Evolutionary conservation across 306 rosid genomes (phyloP).

Genomic region (Castanospermum australe): DNA sequence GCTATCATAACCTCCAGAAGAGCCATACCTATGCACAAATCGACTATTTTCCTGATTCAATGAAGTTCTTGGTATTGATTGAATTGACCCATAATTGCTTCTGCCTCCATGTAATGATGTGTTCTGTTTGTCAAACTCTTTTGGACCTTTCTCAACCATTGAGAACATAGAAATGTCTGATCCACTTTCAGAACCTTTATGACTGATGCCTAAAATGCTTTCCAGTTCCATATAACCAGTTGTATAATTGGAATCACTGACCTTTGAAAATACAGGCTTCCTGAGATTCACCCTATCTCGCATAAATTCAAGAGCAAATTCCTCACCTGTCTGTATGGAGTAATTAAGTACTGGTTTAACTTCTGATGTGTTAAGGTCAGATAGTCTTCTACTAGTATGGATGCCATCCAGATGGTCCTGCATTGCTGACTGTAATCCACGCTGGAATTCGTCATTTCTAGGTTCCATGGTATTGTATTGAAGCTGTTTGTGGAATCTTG

Average conservation of each 20-base stretch:
- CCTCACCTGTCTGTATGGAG: slow-evolving; percentile 82
- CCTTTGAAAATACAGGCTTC: slow-evolving; percentile 49
- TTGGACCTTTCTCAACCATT: slow-evolving; percentile 43
- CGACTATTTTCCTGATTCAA: slow-evolving; percentile 41
- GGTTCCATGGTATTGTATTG: slow-evolving; percentile 49
- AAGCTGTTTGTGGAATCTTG: slow-evolving; percentile 28
- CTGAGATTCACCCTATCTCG: slow-evolving; percentile 62
- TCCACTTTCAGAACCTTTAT: slow-evolving; percentile 59
- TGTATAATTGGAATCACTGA: slow-evolving; percentile 47
- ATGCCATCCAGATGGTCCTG: slow-evolving; percentile 37
- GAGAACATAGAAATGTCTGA: slow-evolving; percentile 56
- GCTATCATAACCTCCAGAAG: slow-evolving; percentile 51
- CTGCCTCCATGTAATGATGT: slow-evolving; percentile 38
- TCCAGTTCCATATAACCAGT: slow-evolving; percentile 55
- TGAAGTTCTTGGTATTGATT: slow-evolving; percentile 41
- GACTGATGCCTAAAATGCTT: slow-evolving; percentile 58
- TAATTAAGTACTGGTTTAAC: slow-evolving; percentile 62
- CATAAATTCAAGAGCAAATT: slow-evolving; percentile 67
- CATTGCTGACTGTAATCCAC: slow-evolving; percentile 37
- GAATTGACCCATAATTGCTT: slow-evolving; percentile 47
- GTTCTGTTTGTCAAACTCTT: slow-evolving; percentile 44
- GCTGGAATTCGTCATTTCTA: slow-evolving; percentile 46
- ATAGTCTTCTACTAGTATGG: slow-evolving; percentile 40
- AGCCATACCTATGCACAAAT: slow-evolving; percentile 34
- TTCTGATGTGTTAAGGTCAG: slow-evolving; percentile 36